Percentiles rank a stretch among this genome's conserved stretches.
Evolutionary conservation across 2,329 filamentous ascomycete genomes (phyloP).

Genomic region (Fusarium sp.): DNA sequence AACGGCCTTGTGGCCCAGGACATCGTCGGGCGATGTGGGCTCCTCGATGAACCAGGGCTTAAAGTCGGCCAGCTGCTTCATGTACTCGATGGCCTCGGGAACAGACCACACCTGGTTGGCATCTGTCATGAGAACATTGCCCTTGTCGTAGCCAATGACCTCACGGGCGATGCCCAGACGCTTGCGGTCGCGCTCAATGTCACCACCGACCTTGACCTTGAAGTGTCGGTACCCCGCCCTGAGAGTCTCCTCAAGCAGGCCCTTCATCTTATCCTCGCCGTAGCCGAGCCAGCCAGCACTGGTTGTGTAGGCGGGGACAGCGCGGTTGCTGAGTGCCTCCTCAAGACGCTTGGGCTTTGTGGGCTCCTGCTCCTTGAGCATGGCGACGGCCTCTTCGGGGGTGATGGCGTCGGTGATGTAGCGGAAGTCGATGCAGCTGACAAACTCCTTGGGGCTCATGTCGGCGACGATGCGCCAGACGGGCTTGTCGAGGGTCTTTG

Average conservation of each 20-base stretch:
- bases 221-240: slow-evolving; percentile 83
- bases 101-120: slow-evolving; percentile 95
- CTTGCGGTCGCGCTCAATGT: slow-evolving; percentile 74
- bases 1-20: slow-evolving; percentile 86
- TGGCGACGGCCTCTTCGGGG: slow-evolving; percentile 78
- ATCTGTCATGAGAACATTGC: slow-evolving; percentile 90
- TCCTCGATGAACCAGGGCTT: slow-evolving; percentile 96
- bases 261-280: slow-evolving; percentile 85
- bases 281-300: slow-evolving; percentile 94
- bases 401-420: slow-evolving; percentile 96
- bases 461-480: slow-evolving; percentile 91
- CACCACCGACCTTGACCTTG: slow-evolving; percentile 87
- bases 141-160: slow-evolving; percentile 82
- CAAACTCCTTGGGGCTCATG: slow-evolving; percentile 88
- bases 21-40: slow-evolving; percentile 88
- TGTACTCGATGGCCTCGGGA: slow-evolving; percentile 86
- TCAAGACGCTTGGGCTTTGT: slow-evolving; percentile 76
- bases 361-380: slow-evolving; percentile 71
- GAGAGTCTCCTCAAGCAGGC: slow-evolving; percentile 76
- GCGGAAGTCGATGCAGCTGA: slow-evolving; percentile 89
- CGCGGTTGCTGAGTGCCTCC: slow-evolving; percentile 76
- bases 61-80: slow-evolving; percentile 83
- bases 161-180: slow-evolving; percentile 78
- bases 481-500: slow-evolving; percentile 83
- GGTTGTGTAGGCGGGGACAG: slow-evolving; percentile 91